Percentiles rank a stretch among this genome's conserved stretches.
Conservation (phyloP, 345 rosid genomes). For the Populus simonii region DNA sequence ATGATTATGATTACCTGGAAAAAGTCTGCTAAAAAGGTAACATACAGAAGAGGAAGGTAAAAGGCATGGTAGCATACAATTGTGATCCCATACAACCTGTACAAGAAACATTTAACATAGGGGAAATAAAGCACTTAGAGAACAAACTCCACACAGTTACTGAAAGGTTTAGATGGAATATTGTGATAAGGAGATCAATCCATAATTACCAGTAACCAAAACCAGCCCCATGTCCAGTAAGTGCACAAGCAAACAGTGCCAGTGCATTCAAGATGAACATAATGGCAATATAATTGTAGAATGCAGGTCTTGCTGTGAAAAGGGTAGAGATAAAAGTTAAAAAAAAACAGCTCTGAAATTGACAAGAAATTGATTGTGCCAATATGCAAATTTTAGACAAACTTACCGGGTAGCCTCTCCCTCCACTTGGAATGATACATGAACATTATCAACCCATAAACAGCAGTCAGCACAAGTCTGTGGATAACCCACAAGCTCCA, state of each 20-base stretch:
- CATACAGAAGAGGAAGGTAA: slow-evolving; percentile 76
- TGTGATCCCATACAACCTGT: slow-evolving; percentile 72
- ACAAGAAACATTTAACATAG: neutral
- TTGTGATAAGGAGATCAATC: neutral
- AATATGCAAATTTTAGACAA: neutral
- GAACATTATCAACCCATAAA: slow-evolving; percentile 61
- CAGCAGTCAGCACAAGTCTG: slow-evolving; percentile 67
- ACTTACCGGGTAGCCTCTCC: slow-evolving; percentile 76
- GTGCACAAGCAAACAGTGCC: slow-evolving; percentile 57
- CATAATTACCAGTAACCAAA: slow-evolving; percentile 74
- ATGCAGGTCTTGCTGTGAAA: slow-evolving; percentile 83
- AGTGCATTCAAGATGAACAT: slow-evolving; percentile 67
- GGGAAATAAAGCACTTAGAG: neutral
- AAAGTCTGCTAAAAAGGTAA: slow-evolving; percentile 83
- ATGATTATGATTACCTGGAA: slow-evolving; percentile 54
- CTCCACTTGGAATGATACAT: slow-evolving; percentile 88
- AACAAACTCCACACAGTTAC: neutral
- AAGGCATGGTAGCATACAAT: slow-evolving; percentile 74
- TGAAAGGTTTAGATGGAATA: neutral
- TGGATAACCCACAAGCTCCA: slow-evolving; percentile 86
- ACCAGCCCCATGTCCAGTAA: slow-evolving; percentile 54
- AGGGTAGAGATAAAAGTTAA: neutral
- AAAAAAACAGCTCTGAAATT: neutral
- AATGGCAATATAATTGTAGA: slow-evolving; percentile 63
- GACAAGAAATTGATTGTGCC: neutral